Evolutionary conservation across 208 protist species (phyloP).

Genomic region (Wallacemonas sp.): DNA sequence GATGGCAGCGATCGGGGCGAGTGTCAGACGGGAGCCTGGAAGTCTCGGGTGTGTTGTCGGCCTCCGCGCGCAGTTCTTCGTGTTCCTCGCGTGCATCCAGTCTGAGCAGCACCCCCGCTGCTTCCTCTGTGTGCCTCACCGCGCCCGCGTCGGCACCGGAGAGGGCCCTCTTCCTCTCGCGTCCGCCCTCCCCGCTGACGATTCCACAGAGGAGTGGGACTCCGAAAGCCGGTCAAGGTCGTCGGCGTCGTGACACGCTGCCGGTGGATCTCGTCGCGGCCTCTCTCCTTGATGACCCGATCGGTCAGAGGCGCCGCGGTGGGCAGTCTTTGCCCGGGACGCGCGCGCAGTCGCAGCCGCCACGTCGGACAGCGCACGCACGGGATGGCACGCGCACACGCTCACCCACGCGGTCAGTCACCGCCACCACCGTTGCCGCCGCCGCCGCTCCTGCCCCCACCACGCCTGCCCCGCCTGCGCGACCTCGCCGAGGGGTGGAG

Average conservation of each 20-base stretch:
- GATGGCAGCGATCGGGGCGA: no score
- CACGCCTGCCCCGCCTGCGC: no score
- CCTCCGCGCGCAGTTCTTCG: no score
- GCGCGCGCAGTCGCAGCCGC: not conserved
- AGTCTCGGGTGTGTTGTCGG: no score
- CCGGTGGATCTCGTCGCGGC: not conserved
- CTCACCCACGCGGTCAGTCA: not conserved
- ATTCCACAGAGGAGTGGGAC: no score
- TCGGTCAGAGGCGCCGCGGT: no score
- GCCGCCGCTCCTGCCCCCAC: no score
- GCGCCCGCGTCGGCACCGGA: not conserved
- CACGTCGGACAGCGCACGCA: no score
- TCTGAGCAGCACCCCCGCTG: no score
- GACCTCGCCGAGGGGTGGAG: slow-evolving; percentile 42
- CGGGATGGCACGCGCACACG: no score
- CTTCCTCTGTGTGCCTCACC: not conserved
- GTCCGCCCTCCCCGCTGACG: no score
- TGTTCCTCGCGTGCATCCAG: not conserved
- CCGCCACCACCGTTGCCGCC: not conserved
- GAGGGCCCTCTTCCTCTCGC: not conserved
- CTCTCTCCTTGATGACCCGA: not conserved
- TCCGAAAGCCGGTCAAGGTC: not conserved
- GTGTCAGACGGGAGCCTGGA: no score
- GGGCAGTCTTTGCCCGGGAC: not conserved
- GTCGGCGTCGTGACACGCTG: not conserved